These are phyloP conservation scores for Diaporthe nobilis DNA, from an alignment of 2,329 filamentous ascomycete genomes.

Conservation along the genomic window DNA sequence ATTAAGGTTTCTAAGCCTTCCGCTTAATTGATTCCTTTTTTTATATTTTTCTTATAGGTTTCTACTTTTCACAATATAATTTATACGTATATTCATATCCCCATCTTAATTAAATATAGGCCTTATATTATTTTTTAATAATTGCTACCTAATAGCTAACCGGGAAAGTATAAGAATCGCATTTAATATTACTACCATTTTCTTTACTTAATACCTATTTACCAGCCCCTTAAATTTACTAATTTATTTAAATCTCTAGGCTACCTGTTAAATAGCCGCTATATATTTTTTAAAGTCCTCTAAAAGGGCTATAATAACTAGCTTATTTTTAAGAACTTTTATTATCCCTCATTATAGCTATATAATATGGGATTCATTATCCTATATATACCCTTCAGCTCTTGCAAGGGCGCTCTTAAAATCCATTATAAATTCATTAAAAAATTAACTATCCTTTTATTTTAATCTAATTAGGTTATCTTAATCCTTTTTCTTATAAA, in stretches of 20 bases:
- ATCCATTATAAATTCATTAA: background rate
- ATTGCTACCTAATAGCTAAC: background rate
- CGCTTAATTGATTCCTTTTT: background rate
- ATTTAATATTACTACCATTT: too few species aligned
- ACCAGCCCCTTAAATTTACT: too few species aligned
- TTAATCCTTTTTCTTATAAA: background rate
- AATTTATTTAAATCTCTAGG: too few species aligned
- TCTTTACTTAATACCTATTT: too few species aligned
- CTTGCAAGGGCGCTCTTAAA: background rate
- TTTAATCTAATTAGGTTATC: background rate
- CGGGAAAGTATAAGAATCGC: too few species aligned
- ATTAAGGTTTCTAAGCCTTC: background rate
- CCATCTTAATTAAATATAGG: background rate
- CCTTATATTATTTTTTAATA: background rate
- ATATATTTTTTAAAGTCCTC: too few species aligned
- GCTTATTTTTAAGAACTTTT: background rate
- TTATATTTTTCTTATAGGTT: background rate
- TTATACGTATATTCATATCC: background rate
- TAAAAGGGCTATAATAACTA: background rate
- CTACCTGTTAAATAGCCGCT: too few species aligned
- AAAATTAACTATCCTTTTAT: background rate
- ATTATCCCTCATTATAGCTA: background rate
- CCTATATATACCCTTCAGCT: background rate
- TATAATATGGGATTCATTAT: background rate
- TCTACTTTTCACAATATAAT: background rate